phyloP scores from a whole-genome alignment of 1,284 basidiomycete species.

The Rhodotorula mucilaginosa region DNA sequence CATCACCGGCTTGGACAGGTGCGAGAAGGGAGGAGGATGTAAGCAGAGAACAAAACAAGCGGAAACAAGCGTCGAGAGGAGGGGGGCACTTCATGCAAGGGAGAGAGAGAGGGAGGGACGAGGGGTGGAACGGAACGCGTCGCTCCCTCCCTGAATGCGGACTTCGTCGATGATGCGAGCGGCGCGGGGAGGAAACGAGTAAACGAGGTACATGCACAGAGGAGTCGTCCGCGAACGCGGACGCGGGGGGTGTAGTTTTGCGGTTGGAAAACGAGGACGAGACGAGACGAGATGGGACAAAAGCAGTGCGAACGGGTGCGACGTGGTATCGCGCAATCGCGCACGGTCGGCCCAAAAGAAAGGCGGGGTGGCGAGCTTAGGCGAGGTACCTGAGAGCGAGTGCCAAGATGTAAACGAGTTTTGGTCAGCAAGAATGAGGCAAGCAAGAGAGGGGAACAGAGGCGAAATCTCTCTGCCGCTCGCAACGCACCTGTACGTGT shows the following conservation, averaged over 20 bases:
- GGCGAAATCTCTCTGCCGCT: no score
- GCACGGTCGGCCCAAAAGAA: no score
- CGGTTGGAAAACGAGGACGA: not conserved
- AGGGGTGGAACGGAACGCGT: not conserved
- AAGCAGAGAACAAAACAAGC: not conserved
- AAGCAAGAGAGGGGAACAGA: not conserved
- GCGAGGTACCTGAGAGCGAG: not conserved
- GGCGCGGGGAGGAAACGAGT: no score
- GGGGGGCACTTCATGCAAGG: not conserved
- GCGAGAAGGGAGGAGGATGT: no score
- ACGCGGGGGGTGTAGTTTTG: no score
- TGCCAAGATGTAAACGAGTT: no score
- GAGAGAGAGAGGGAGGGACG: not conserved
- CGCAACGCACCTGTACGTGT: slow-evolving; percentile 35
- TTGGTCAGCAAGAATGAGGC: not conserved
- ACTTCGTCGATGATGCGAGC: not conserved
- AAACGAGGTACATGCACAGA: not conserved
- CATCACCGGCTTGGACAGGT: no score
- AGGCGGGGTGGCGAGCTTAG: not conserved
- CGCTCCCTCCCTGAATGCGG: no score
- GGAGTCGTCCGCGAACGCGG: not conserved
- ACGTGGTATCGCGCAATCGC: no score
- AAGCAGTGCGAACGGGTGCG: no score
- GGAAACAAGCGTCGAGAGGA: not conserved
- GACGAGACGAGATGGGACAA: not conserved